Evolutionary conservation across 148 eudicot species (phyloP).

Genomic region (Rhododendron ovatum): DNA sequence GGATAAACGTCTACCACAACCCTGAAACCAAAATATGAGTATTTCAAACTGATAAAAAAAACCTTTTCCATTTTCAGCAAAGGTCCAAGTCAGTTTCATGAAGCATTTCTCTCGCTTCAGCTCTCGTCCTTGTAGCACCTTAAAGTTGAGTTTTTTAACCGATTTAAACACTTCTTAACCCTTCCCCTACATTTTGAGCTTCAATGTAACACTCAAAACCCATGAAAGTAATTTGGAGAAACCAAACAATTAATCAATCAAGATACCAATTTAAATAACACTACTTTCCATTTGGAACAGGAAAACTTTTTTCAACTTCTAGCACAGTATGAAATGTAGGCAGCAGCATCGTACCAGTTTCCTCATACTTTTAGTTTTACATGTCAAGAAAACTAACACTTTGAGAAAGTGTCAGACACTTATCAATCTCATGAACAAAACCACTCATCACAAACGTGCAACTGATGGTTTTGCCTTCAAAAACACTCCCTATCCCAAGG

Average conservation of each 20-base stretch:
- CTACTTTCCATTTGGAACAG: not conserved
- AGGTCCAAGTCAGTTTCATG: not conserved
- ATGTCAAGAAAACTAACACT: not conserved
- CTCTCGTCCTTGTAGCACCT: constrained; percentile 1
- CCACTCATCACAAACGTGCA: not conserved
- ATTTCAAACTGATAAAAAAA: not conserved
- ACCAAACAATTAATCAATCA: not conserved
- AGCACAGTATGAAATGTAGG: not conserved
- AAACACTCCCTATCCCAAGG: not conserved
- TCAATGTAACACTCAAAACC: not conserved
- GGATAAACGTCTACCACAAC: not conserved
- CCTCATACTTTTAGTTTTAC: not conserved
- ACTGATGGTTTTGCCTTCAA: not conserved
- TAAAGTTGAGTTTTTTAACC: not conserved
- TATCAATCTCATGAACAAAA: not conserved
- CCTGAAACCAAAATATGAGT: not conserved
- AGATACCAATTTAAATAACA: not conserved
- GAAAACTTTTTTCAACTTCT: not conserved
- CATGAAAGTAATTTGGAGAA: not conserved
- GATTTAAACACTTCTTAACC: not conserved
- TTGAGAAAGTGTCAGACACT: not conserved
- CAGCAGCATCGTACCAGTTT: not conserved
- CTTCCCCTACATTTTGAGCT: not conserved
- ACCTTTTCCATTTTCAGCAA: not conserved
- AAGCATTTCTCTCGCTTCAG: not conserved